Base-by-base conservation (phyloP, 768 basidiomycete genomes). In the Xerocomellus dryophilus region DNA sequence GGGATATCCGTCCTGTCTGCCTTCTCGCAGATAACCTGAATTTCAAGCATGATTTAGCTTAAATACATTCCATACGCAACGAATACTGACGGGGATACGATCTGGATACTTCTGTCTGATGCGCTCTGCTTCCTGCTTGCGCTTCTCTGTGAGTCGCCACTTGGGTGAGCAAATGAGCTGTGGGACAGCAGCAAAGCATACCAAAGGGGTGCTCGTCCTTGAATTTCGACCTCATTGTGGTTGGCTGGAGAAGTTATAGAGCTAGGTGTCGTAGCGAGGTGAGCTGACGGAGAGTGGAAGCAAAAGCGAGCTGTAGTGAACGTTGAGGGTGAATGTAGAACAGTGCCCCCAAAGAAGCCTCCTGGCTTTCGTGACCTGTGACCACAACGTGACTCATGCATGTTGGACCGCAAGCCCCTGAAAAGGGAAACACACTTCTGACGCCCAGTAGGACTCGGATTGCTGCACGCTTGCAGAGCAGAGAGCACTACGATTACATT, bases 181-280 rank as follows among this genome's bases (percentile, higher is more conserved):
- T 70, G 61, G 61, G 47, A 54, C 42, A 57, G 55, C 32, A 64
- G 56, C 54, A 59, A 55, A 56, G 59, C 63, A 66, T 61, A 96
- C 96, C 96, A 71, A 98, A 98, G 58, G 93, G 93, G 74, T 99
- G 96, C 76, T 98, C 96, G 75, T 98, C 96, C 85, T 94, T 95
- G 80, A 95, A 95, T 76, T 94, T 94, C 69, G 92, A 93, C 74
- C 90, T 84, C 90, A 93, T 93, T 54, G 76, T 65, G 53, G 27
- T 31, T 48, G 29, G 17, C 5, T 56, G 40, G 6, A 47, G 31
- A 11, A 45, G 53, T 58, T 49, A 43, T 18, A n/a, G 41, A 51
- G 20, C 8, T 25, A 46, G 47, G 34, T 51, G 27, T 42, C 18
- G 58, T 51, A 40, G 41, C 27, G 42, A 47, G n/a, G 43, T 46